Conservation (phyloP, 1,284 basidiomycete species). For the Apiotrichum laibachii region DNA sequence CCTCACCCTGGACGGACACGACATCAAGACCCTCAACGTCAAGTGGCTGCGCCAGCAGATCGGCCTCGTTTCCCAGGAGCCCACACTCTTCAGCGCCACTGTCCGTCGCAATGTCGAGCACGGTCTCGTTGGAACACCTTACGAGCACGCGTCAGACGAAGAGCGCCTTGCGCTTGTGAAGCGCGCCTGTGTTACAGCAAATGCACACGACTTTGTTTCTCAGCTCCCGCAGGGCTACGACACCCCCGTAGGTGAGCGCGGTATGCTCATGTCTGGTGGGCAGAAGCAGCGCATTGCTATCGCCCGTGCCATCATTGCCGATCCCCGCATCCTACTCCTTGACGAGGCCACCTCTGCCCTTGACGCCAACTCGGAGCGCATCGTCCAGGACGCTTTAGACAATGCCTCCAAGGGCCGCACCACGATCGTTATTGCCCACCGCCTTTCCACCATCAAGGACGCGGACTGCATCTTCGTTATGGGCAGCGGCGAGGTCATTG, state of each 20-base stretch:
- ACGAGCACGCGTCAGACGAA: constrained; percentile 67
- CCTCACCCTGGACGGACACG: constrained; percentile 74
- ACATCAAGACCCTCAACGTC: constrained; percentile 76
- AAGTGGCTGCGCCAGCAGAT: constrained; percentile 88
- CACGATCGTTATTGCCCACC: constrained; percentile 55
- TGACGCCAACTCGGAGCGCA: constrained; percentile 82
- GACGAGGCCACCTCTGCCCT: constrained; percentile 76
- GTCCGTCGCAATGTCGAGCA: constrained; percentile 79
- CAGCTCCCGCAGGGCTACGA: constrained; percentile 83
- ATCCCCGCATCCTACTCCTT: constrained; percentile 59
- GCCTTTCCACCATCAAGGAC: constrained; percentile 51
- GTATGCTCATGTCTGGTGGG: constrained; percentile 87
- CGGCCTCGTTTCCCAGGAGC: constrained; percentile 83
- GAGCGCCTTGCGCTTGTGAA: constrained; percentile 76
- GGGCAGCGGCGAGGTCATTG: constrained; percentile 77
- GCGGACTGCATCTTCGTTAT: constrained; percentile 79
- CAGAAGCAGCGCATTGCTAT: constrained; percentile 91
- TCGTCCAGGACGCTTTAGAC: constrained; percentile 93
- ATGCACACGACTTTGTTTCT: constrained; percentile 84
- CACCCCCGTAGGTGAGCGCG: constrained; percentile 88
- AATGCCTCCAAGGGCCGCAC: constrained; percentile 69
- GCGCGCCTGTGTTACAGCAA: constrained; percentile 84
- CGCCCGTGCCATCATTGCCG: constrained; percentile 90
- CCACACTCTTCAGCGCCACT: constrained; percentile 77
- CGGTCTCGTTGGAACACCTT: constrained; percentile 72